Evolutionary conservation across 306 rosid species (phyloP).

Genomic region (Acacia confusa): DNA sequence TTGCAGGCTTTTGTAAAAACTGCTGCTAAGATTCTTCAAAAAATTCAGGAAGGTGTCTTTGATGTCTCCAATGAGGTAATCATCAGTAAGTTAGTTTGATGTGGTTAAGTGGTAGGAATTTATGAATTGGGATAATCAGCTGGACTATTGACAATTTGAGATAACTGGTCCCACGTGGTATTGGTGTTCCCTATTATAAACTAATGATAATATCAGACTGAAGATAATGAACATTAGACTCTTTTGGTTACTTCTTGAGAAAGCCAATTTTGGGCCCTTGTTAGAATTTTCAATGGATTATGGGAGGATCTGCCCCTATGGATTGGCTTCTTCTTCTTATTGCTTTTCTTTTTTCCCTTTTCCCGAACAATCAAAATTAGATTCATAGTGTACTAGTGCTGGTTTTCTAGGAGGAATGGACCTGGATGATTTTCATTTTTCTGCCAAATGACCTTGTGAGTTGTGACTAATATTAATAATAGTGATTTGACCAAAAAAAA

Average conservation of each 20-base stretch:
- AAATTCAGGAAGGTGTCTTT: conserved; percentile 69
- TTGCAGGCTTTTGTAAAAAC: conserved; percentile 67
- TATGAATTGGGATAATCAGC: background rate
- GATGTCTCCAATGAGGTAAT: conserved; percentile 76
- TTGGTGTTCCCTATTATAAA: background rate
- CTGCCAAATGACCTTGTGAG: background rate
- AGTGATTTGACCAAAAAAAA: too few species aligned
- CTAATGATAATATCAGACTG: background rate
- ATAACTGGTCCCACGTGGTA: background rate
- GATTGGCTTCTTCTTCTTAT: background rate
- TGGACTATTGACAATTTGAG: background rate
- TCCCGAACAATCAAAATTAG: background rate
- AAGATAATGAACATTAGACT: background rate
- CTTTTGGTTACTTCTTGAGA: background rate
- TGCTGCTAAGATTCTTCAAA: conserved; percentile 68
- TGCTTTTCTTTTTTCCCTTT: background rate
- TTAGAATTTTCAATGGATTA: background rate
- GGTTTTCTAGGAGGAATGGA: background rate
- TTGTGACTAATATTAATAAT: background rate
- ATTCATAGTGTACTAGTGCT: background rate
- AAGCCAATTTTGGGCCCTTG: background rate
- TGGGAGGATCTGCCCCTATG: background rate
- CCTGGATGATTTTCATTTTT: background rate
- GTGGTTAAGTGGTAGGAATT: background rate
- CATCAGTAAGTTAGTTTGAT: background rate